A percentile compares a stretch with the other conserved stretches of the same genome.
These are phyloP conservation scores for Curvularia sp. DNA, from an alignment of 2,329 filamentous ascomycete genomes.

Conservation along the genomic window DNA sequence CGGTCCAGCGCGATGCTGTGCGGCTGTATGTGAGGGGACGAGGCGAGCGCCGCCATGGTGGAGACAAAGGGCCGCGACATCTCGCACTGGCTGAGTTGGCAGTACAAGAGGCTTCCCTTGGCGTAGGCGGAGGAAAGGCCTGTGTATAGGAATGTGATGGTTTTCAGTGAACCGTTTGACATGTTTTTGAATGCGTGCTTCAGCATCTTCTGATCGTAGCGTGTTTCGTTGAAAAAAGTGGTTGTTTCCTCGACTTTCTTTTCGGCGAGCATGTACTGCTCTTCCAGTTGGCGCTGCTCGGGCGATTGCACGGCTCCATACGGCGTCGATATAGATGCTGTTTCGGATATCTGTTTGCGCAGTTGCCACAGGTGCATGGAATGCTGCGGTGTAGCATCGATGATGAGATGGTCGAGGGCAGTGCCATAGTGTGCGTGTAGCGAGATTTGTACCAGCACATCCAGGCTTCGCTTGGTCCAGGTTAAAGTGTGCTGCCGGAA, in stretches of 20 bases:
- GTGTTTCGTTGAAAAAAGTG: slow-evolving; percentile 38
- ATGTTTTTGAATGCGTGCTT: slow-evolving; percentile 26
- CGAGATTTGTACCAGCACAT: slow-evolving; percentile 25
- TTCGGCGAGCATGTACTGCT: slow-evolving; percentile 7
- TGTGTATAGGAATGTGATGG: slow-evolving; percentile 20
- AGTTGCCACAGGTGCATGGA: slow-evolving; percentile 35
- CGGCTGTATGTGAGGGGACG: slow-evolving; percentile 3
- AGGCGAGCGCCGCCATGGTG: slow-evolving; percentile 31
- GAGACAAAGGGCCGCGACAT: slow-evolving; percentile 40
- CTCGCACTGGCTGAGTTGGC: slow-evolving; percentile 35
- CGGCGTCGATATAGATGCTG: slow-evolving; percentile 5
- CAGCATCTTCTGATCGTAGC: slow-evolving; percentile 33
- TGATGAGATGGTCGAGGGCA: slow-evolving; percentile 28
- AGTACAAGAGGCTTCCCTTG: slow-evolving; percentile 29
- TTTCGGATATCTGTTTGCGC: slow-evolving; percentile 19
- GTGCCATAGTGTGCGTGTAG: slow-evolving; percentile 25
- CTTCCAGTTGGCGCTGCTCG: slow-evolving; percentile 3
- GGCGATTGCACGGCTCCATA: slow-evolving; percentile 1
- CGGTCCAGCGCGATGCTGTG: slow-evolving; percentile 13
- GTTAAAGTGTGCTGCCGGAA: slow-evolving; percentile 27
- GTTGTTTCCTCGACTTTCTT: slow-evolving; percentile 19
- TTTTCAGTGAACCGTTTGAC: not conserved
- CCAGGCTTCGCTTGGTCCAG: slow-evolving; percentile 30
- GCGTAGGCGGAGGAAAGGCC: slow-evolving; percentile 26
- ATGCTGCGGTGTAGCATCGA: slow-evolving; percentile 39